Base-by-base conservation (phyloP, 805 yeast species). In the Candida boleticola region DNA sequence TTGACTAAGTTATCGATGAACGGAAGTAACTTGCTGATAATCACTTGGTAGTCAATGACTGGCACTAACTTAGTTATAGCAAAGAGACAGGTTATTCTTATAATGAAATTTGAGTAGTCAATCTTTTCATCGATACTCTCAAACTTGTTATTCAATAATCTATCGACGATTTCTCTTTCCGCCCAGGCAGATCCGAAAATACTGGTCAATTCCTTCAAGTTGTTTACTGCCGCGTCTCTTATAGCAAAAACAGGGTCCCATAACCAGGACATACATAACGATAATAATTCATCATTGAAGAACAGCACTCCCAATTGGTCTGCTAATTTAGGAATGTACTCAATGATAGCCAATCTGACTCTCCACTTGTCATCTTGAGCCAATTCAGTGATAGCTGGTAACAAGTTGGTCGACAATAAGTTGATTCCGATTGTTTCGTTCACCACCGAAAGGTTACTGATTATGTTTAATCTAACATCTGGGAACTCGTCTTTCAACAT, bases 331-430 rank as follows among this genome's bases (percentile, higher is more conserved):
- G 99, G 99, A 51, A 90, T 89, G 67, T 93, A 93, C 62, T 93
- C 96, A 57, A 93, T 93, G 48, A 93, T 93, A 9, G 98, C 98
- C 60, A 93, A 75, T 60, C 98, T 82, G 22, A 93, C 97, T 58
- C 99, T 82, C 99, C 99, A 93, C 59, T 90, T 92, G 56, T 85
- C 85, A 67, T 93, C 99, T 60, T 89, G 90, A 9, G 99, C 98
- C 51, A 93, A 76, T 52, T 92, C 97, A 9, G 95, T 83, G 51
- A 93, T 92, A 2, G 99, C 98, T 3, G 99, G 99, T 51, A 93
- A 74, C 48, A 93, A 73, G 30, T 89, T 84, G 55, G 89, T 90
- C 20, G 96, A 83, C 50, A 93, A 74, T 47, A 86, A 70, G 53
- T 85, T 90, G 50, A 93, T 89, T 23, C 99, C 99, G 53, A 93